Evolutionary conservation across 805 yeast species (phyloP).

Genomic region (Monosporozyma aquatica): DNA sequence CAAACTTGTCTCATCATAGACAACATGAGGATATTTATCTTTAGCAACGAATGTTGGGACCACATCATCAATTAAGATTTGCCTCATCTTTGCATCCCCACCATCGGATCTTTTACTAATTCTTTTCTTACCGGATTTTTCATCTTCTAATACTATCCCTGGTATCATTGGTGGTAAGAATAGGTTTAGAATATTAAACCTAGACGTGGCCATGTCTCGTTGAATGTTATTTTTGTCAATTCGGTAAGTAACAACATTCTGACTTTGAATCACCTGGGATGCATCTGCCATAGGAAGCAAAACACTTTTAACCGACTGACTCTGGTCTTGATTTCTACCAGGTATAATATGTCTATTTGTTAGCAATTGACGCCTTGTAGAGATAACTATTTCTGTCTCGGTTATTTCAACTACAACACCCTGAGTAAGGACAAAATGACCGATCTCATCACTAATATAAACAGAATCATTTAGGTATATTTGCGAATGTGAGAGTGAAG

Average conservation of each 20-base stretch:
- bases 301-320: constrained; percentile 11
- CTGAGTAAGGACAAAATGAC: constrained; percentile 63
- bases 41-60: constrained; percentile 22
- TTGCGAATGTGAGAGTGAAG: constrained; percentile 35
- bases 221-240: constrained; percentile 75
- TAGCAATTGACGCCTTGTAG: constrained; percentile 46
- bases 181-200: constrained; percentile 65
- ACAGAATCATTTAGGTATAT: constrained; percentile 52
- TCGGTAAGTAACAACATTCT: constrained; percentile 39
- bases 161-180: constrained; percentile 36
- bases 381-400: constrained; percentile 37
- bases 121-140: constrained; percentile 9
- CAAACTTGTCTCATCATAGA: constrained; percentile 8
- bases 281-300: constrained; percentile 6
- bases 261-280: constrained; percentile 27
- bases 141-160: constrained; percentile 24
- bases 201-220: constrained; percentile 64
- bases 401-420: constrained; percentile 47
- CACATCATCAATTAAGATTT: constrained; percentile 28
- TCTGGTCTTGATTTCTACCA: constrained; percentile 5
- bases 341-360: constrained; percentile 19
- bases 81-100: constrained; percentile 30
- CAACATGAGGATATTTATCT: constrained; percentile 14
- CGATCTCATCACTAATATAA: constrained; percentile 68
- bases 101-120: constrained; percentile 23